These are phyloP conservation scores for Drosera spatulata DNA, from an alignment of 179 eudicot genomes.

Conservation along the genomic window DNA sequence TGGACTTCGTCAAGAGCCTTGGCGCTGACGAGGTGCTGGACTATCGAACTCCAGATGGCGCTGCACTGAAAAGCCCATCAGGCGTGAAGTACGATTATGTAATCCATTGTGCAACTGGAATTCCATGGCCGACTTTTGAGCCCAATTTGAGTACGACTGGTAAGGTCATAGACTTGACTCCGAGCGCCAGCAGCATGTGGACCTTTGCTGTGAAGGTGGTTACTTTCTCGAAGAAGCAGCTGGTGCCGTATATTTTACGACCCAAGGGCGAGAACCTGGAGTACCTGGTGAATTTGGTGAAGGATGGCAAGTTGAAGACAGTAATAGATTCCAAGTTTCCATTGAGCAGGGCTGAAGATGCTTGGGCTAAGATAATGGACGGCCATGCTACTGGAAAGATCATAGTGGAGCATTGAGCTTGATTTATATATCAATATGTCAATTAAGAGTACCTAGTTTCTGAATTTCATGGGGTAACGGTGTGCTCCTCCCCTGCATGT, in stretches of 20 bases:
- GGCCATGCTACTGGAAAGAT: constrained; percentile 71
- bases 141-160: constrained; percentile 35
- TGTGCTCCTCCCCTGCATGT: too few species aligned
- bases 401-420: constrained; percentile 21
- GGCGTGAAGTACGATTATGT: constrained; percentile 53
- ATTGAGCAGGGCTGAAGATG: constrained; percentile 47
- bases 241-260: constrained; percentile 26
- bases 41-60: constrained; percentile 54
- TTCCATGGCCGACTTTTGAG: constrained; percentile 45
- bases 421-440: background rate
- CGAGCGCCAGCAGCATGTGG: constrained; percentile 21
- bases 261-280: constrained; percentile 36
- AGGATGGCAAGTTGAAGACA: constrained; percentile 48
- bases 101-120: constrained; percentile 33
- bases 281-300: constrained; percentile 37
- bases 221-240: constrained; percentile 42
- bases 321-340: constrained; percentile 49
- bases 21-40: constrained; percentile 73
- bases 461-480: too few species aligned
- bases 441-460: background rate
- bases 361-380: constrained; percentile 52
- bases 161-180: constrained; percentile 55
- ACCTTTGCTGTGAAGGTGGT: constrained; percentile 38
- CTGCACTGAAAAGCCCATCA: constrained; percentile 48
- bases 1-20: constrained; percentile 42